Percentiles rank a stretch among this genome's conserved stretches.
These are phyloP conservation scores for Cantharellus cinnabarinus DNA, from an alignment of 768 basidiomycete genomes.

Conservation along the genomic window DNA sequence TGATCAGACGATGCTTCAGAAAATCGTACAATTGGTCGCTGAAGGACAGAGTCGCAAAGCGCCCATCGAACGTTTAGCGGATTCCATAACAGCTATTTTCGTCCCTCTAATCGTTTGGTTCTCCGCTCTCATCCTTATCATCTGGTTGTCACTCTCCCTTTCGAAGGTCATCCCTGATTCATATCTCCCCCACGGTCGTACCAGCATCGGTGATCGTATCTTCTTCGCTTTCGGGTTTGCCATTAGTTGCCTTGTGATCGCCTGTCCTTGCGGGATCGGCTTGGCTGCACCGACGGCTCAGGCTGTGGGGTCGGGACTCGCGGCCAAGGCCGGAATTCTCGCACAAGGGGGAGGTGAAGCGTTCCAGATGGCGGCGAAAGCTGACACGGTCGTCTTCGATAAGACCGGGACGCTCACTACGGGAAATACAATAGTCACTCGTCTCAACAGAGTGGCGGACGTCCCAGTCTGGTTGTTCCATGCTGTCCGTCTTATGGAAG, in stretches of 20 bases:
- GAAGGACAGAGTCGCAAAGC: conserved; percentile 54
- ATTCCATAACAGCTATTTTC: conserved; percentile 54
- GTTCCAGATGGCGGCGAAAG: background rate
- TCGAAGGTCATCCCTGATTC: conserved; percentile 30
- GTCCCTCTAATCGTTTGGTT: conserved; percentile 60
- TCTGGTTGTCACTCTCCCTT: conserved; percentile 26
- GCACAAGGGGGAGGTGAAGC: conserved; percentile 53
- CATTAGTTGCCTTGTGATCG: conserved; percentile 64
- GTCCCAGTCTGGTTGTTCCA: conserved; percentile 16
- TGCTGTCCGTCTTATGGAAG: conserved; percentile 30
- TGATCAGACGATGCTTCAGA: conserved; percentile 57
- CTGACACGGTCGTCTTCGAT: conserved; percentile 40
- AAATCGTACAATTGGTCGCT: conserved; percentile 52
- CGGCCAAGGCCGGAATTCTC: conserved; percentile 59
- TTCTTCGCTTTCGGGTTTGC: conserved; percentile 48
- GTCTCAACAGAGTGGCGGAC: background rate
- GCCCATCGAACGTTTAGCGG: conserved; percentile 59
- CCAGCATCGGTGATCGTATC: conserved; percentile 34
- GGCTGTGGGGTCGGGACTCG: conserved; percentile 61
- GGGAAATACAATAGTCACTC: conserved; percentile 21
- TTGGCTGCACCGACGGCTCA: conserved; percentile 74
- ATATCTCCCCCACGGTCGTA: conserved; percentile 30
- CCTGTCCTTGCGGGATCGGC: conserved; percentile 73
- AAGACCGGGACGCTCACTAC: conserved; percentile 73
- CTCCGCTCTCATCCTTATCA: conserved; percentile 46